Evolutionary conservation across 2,329 filamentous ascomycete genomes (phyloP), one percentile per base, ranked within the genome.

Genomic region (Monilinia fructicola): DNA sequence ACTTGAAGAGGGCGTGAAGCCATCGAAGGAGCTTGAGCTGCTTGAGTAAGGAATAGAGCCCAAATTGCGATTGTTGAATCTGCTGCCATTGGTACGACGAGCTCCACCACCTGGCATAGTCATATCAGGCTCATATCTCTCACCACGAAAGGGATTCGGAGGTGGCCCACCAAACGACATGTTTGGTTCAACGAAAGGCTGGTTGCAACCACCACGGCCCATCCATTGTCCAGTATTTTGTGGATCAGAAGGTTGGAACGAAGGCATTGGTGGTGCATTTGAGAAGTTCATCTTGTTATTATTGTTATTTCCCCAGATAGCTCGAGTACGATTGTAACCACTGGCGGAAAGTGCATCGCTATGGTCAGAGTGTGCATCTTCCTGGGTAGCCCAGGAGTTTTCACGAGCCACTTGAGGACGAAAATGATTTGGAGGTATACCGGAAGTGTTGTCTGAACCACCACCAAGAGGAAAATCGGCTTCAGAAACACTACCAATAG

Each of bases 331-430:
- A 67, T 80, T 83, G 75, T 85, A 85, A 5, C 81, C 80, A 50
- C 80, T 81, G 28, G 80, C 74, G 21, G 85, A 82, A 62, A 85
- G 70, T 44, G 81, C 76, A 70, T 89, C 86, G 73, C 83, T 84
- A 44, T 81, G 81, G 67, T 88, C 85, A 14, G 85, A 85, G 63
- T 81, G 81, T 71, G 78, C 76, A 73, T 88, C 86, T 26, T 88
- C 86, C 54, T 74, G 73, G 59, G 72, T 75, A 12, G 79, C 74
- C 87, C 87, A 90, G 48, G 79, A 78, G 69, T 76, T 81, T 55
- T 83, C 83, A 65, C 71, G 73, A 63, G 72, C 72, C 60, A 70
- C 67, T 60, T 78, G 78, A 28, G 78, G 74, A 61, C 81, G 81
- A 65, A 74, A 75, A 7, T 77, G 74, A 64, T 74, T 76, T 65